A percentile compares a stretch with the other conserved stretches of the same genome.
These are phyloP conservation scores for Claviceps sp. DNA, from an alignment of 2,329 filamentous ascomycete species.

Conservation along the genomic window DNA sequence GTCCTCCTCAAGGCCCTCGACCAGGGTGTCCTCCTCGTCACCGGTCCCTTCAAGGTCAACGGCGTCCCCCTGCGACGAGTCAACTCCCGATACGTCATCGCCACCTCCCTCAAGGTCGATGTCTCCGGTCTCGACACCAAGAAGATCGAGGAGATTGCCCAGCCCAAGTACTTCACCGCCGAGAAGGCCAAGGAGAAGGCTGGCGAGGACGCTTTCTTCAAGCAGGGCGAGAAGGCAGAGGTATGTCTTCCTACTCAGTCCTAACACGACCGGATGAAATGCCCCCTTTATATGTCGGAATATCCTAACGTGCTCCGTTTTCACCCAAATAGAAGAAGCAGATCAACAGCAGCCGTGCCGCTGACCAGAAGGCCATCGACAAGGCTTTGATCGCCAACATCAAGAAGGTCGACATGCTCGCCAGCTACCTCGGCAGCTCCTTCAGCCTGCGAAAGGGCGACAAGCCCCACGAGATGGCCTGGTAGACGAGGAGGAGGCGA, in stretches of 20 bases:
- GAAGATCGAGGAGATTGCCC: slow-evolving; percentile 70
- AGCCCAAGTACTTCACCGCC: slow-evolving; percentile 86
- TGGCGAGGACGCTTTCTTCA: slow-evolving; percentile 97
- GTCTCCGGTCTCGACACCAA: slow-evolving; percentile 74
- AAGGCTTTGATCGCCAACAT: slow-evolving; percentile 89
- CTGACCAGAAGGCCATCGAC: slow-evolving; percentile 97
- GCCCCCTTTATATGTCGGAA: neutral
- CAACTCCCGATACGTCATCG: slow-evolving; percentile 88
- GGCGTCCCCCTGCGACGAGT: slow-evolving; percentile 93
- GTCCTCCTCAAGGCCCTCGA: slow-evolving; percentile 95
- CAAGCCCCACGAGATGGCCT: slow-evolving; percentile 99
- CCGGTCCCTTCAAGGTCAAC: slow-evolving; percentile 99
- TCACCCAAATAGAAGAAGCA: slow-evolving; percentile 72
- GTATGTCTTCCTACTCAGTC: slow-evolving; percentile 37
- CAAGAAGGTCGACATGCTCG: slow-evolving; percentile 95
- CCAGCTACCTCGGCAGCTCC: slow-evolving; percentile 84
- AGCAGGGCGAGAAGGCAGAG: slow-evolving; percentile 96
- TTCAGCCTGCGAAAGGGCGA: slow-evolving; percentile 99
- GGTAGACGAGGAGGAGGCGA: slow-evolving; percentile 45
- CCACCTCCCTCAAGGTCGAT: slow-evolving; percentile 75
- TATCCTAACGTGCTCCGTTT: neutral
- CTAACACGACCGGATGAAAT: neutral
- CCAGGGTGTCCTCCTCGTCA: slow-evolving; percentile 97
- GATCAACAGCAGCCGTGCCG: slow-evolving; percentile 78
- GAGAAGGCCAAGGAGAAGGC: slow-evolving; percentile 95